Evolutionary conservation across 2,329 filamentous ascomycete genomes (phyloP), one percentile per base, ranked within the genome.

Genomic region (Nemania serpens): DNA sequence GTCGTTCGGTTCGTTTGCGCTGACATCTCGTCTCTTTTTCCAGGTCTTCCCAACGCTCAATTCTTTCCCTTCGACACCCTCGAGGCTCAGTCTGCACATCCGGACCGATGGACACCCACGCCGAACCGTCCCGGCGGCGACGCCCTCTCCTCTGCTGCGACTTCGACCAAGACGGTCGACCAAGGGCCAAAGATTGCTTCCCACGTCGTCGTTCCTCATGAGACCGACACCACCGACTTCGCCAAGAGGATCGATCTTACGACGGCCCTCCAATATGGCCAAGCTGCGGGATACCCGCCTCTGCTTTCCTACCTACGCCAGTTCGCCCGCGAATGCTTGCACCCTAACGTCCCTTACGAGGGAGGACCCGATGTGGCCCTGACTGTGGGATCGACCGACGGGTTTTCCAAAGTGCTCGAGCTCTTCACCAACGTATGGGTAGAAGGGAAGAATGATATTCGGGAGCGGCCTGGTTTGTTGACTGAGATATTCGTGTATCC

Each of bases 21-120:
- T 58, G 15, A 59, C 45, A 15, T 17, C 25, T 11, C 10, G 37
- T 55, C 39, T 42, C 39, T 42, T n/a, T 11, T 10, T 37, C 12
- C 65, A 93, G 91, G 91, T 62, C 84, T 96, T 20, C 93, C 93
- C 15, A 89, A 95, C 75, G 81, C 88, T 41, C 84, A 84, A 59
- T 91, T 91, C 77, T 97, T 97, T 72, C 93, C 93, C 9, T 97
- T 90, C 76, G 93, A 97, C 70, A 95, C 92, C 0, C 86, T 97
- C 64, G 91, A 96, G 76, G 91, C 93, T 42, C 87, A 89, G 66
- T 86, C 89, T 63, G 91, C 91, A 34, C 84, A 85, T 63, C 88
- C 91, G 7, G 81, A 89, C 65, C 85, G 93, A 75, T 95, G 90
- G 82, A 82, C 84, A 36, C 89, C 89, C 1, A 88, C 88, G 11